These are phyloP conservation scores for Austroboletus niveus DNA, from an alignment of 1,284 basidiomycete genomes.

Conservation along the genomic window DNA sequence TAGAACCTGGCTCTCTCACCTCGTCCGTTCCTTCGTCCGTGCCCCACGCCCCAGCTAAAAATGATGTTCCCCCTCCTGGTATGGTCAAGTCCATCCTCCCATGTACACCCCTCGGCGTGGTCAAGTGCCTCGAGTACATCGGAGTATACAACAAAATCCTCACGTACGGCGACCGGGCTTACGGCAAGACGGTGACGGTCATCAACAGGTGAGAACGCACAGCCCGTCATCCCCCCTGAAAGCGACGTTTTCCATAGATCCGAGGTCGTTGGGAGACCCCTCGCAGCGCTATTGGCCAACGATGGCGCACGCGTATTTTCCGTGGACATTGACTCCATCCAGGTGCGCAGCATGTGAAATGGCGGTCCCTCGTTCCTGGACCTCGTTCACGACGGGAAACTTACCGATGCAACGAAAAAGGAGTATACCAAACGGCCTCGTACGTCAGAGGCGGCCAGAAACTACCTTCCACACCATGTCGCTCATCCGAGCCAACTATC, in stretches of 20 bases:
- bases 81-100: slow-evolving; percentile 94
- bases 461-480: slow-evolving; percentile 83
- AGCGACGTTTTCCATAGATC: slow-evolving; percentile 52
- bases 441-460: slow-evolving; percentile 38
- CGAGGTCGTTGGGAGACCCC: slow-evolving; percentile 93
- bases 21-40: slow-evolving; percentile 43
- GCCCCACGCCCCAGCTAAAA: slow-evolving; percentile 38
- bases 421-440: slow-evolving; percentile 90
- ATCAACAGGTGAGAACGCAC: slow-evolving; percentile 75
- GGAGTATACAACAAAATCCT: slow-evolving; percentile 93
- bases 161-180: slow-evolving; percentile 92
- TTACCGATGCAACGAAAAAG: slow-evolving; percentile 29
- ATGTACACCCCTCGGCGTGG: slow-evolving; percentile 95
- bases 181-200: slow-evolving; percentile 91
- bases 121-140: slow-evolving; percentile 89
- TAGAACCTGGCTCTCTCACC: slow-evolving; percentile 62
- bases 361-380: not conserved
- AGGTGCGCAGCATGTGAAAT: slow-evolving; percentile 44
- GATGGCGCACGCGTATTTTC: slow-evolving; percentile 95
- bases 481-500: slow-evolving; percentile 66
- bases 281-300: slow-evolving; percentile 92
- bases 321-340: slow-evolving; percentile 91
- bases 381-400: not conserved
- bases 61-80: slow-evolving; percentile 71
- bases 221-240: not conserved